phyloP scores from a whole-genome alignment of 768 basidiomycete species.

The Lactarius sp. region DNA sequence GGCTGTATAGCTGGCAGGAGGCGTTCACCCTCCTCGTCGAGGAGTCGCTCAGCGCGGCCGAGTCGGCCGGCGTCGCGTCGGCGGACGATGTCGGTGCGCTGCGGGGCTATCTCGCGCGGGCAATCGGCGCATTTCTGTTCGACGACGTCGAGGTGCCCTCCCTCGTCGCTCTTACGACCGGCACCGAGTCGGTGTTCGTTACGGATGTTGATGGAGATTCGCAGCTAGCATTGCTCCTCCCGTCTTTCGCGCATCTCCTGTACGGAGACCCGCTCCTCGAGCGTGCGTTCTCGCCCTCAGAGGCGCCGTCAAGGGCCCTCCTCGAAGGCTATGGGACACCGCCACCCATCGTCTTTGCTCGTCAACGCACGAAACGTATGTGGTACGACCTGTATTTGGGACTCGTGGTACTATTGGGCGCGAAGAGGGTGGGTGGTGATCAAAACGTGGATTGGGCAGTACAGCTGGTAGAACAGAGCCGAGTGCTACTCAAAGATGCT shows the following conservation, averaged over 20 bases:
- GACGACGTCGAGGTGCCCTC: constrained; percentile 72
- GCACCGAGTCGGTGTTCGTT: constrained; percentile 54
- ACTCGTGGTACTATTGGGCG: constrained; percentile 42
- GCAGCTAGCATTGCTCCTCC: constrained; percentile 40
- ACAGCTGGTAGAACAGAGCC: constrained; percentile 31
- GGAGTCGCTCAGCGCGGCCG: constrained; percentile 44
- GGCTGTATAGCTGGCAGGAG: constrained; percentile 68
- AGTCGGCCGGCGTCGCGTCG: constrained; percentile 29
- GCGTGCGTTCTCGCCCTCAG: constrained; percentile 46
- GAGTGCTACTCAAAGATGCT: constrained; percentile 44
- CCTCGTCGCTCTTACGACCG: constrained; percentile 58
- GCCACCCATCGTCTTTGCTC: constrained; percentile 48
- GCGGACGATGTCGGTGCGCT: constrained; percentile 41
- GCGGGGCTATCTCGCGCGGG: constrained; percentile 52
- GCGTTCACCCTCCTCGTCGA: constrained; percentile 61
- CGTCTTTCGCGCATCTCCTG: constrained; percentile 44
- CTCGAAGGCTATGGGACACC: constrained; percentile 57
- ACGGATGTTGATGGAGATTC: constrained; percentile 29
- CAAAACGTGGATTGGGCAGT: constrained; percentile 39
- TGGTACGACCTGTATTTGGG: constrained; percentile 74
- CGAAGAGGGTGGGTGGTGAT: constrained; percentile 32
- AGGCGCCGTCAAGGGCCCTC: constrained; percentile 36
- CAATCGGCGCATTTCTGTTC: constrained; percentile 71
- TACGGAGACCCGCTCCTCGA: constrained; percentile 80
- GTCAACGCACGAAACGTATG: constrained; percentile 69